Base-by-base conservation (phyloP, 2,329 filamentous ascomycete species). In the Neonectria hederae region DNA sequence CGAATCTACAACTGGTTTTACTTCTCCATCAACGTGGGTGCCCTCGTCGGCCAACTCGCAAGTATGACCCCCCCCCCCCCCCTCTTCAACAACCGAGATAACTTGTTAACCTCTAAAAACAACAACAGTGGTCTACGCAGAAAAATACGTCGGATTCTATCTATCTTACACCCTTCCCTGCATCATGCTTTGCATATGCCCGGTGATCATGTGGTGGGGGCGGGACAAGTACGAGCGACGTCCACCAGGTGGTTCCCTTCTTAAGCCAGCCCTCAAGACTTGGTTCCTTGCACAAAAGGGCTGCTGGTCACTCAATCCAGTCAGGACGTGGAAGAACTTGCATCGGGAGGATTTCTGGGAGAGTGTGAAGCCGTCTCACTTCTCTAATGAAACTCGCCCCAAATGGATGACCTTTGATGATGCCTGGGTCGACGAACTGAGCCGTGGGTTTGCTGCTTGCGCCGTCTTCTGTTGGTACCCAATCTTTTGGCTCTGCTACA, bases 341-440 rank as follows among this genome's bases (percentile, higher is more conserved):
- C 83, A 87, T 65, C 80, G 83, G 56, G 81, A 82, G 7, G 81
- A 82, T 24, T 82, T 92, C 77, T 94, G 91, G 89, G 86, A 92
- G 40, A 80, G 80, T 9, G 88, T 90, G 63, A 92, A 92, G 82
- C 91, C 91, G 1, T 90, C 87, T 68, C 79, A 80, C n/a, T 84
- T 91, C 42, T 81, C 82, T 22, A 80, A 83, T 45, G 79, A 79
- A 21, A 78, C 79, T 53, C 87, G 86, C 40, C 91, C 89, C 0
- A 69, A 71, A 1, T 93, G 90, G 90, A 94, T 94, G 89, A 90
- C 86, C 2, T 93, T 93, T 71, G 90, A 94, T 67, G 92, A 94
- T 69, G 86, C 86, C 21, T 94, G 90, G 90, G 91, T 94, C 40
- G 91, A 92, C 73, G 90, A 93, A 75, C 85, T 93, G 28, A 83